Base-by-base conservation (phyloP, 768 basidiomycete genomes). In the Mycena vulgaris region DNA sequence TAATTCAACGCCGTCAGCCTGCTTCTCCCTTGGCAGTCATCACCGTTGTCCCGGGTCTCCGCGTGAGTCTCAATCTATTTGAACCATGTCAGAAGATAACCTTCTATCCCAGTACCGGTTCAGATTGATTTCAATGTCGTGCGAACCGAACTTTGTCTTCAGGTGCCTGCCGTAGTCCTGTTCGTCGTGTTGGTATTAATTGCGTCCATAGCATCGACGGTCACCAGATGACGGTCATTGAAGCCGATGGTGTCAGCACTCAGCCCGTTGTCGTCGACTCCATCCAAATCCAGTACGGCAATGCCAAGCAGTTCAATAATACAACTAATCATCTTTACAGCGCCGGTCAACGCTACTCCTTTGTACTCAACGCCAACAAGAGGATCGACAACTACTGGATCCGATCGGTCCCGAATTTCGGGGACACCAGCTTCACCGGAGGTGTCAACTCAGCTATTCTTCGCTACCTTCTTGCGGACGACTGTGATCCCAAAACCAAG, bases 301-400 rank as follows among this genome's bases (percentile, higher is more conserved):
- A 21, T 19, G 28, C n/a, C 0, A 21, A 17, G 16, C n/a, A 51
- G 60, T 13, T 1, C 1, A 45, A 6, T 19, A 35, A 61, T n/a
- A 45, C n/a, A n/a, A n/a, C 42, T 45, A 14, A 45, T 21, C n/a
- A 6, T 21, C 21, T 6, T n/a, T 45, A n/a, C 42, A 64, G 59
- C 10, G 68, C 71, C 71, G 82, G 80, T 13, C 83, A 84, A 61
- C 78, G 83, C 2, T 84, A 83, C 66, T 84, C 83, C 0, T 75
- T 80, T 35, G 75, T 80, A 9, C 48, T 88, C 16, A 78, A 80
- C 2, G 85, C 87, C 10, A 79, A 82, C 71, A 80, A 85, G 67
- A 72, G 78, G 10, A 77, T 85, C 9, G 79, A 72, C 40, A 88
- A 87, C 72, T 88, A 87, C 74, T 87, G 85, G 80, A 75, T 83